Evolutionary conservation across 2,329 filamentous ascomycete species (phyloP), one percentile per base, ranked within the genome.

Genomic region (Fusarium marasasianum): DNA sequence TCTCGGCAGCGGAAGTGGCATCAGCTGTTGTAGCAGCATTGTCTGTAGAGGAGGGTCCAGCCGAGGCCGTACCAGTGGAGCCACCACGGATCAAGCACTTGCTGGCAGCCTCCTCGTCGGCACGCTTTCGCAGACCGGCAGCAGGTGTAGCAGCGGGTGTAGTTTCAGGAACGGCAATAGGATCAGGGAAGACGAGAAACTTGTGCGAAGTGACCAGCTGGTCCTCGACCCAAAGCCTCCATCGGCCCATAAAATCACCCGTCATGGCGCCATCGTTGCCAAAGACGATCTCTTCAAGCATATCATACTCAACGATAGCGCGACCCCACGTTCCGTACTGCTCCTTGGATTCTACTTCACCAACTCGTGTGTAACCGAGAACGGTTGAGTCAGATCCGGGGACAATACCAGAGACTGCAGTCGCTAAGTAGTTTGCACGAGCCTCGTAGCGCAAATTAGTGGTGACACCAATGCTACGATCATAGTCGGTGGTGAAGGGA

Each of bases 171-270:
- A 6, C 24, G n/a, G 10, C 35, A 22, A 54, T 29, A 9, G 24
- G 35, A 38, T 38, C 35, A 38, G 51, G 55, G 37, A 15, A 61
- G 15, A 45, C 51, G 17, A 54, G 5, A 22, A 76, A 75, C 33
- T 74, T 71, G 13, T 73, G 72, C 3, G 33, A 67, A 3, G 67
- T 67, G 8, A 73, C 44, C 12, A 75, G 58, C 22, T 57, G 38
- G 29, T 72, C 74, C 48, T 76, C 74, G 29, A 76, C 73, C 74
- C 74, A 76, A 20, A 74, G 59, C 29, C 74, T 72, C 74, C 73
- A 76, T 48, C 71, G 62, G 24, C 45, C 73, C 10, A 69, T 51
- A 7, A 54, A 54, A 14, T 54, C n/a, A 7, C 51, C 51, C n/a
- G 22, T 31, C 14, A 38, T 37, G 7, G 11, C 33, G 9, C 11